Evolutionary conservation across 2,329 filamentous ascomycete species (phyloP).

Genomic region (Ciborinia camelliae): DNA sequence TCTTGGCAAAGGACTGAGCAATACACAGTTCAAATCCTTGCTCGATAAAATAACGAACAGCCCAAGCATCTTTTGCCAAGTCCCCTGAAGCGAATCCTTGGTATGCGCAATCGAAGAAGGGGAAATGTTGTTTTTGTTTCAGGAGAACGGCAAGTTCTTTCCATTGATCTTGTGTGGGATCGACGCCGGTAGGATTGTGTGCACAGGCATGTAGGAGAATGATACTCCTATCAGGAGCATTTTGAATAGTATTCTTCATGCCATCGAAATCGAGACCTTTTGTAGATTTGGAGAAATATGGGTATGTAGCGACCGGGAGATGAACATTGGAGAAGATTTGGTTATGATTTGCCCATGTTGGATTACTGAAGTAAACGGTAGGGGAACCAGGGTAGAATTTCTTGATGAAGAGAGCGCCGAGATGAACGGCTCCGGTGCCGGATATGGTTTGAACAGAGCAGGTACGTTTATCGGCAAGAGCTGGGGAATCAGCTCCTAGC

Average conservation of each 20-base stretch:
- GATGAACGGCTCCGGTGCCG: conserved; percentile 89
- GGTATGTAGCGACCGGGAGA: conserved; percentile 76
- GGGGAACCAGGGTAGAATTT: conserved; percentile 80
- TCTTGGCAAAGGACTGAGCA: conserved; percentile 95
- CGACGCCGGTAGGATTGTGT: conserved; percentile 96
- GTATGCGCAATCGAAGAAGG: conserved; percentile 98
- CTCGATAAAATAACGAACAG: conserved; percentile 91
- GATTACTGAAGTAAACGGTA: conserved; percentile 85
- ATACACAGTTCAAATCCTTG: conserved; percentile 87
- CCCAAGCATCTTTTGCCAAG: conserved; percentile 78
- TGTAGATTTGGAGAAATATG: conserved; percentile 87
- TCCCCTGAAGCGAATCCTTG: conserved; percentile 96
- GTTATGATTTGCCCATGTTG: conserved; percentile 98
- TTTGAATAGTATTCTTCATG: conserved; percentile 69
- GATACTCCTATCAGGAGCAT: conserved; percentile 75
- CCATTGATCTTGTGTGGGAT: conserved; percentile 93
- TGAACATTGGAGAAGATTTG: conserved; percentile 95
- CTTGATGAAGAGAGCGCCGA: conserved; percentile 88
- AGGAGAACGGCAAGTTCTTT: conserved; percentile 79
- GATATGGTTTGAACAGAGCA: conserved; percentile 92
- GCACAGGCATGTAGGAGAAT: conserved; percentile 93
- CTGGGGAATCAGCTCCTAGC: conserved; percentile 73
- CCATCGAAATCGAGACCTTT: conserved; percentile 90
- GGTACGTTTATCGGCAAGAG: conserved; percentile 77
- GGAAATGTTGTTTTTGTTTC: conserved; percentile 78